These are phyloP conservation scores for Inga laurina DNA, from an alignment of 306 rosid genomes.

Conservation along the genomic window DNA sequence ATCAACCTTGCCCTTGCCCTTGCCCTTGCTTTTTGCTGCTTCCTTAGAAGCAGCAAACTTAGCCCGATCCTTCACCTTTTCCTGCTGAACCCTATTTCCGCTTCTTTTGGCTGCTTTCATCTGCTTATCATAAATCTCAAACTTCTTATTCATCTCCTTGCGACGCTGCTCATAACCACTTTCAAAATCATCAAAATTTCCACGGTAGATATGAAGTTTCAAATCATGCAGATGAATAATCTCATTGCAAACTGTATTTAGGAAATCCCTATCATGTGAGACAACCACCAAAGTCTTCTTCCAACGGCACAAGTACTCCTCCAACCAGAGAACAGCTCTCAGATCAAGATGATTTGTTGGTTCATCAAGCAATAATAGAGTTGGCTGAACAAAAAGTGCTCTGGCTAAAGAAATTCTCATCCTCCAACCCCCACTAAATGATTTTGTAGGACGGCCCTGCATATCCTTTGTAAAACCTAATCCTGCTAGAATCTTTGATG, in stretches of 20 bases:
- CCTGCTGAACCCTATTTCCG: constrained; percentile 53
- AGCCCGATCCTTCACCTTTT: constrained; percentile 61
- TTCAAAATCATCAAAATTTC: constrained; percentile 62
- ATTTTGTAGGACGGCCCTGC: constrained; percentile 57
- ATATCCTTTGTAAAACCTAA: constrained; percentile 63
- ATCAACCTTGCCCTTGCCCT: constrained; percentile 44
- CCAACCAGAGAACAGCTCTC: constrained; percentile 65
- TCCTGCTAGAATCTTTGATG: constrained; percentile 65
- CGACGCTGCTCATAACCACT: constrained; percentile 65
- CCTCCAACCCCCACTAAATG: constrained; percentile 66
- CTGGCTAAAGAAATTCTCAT: constrained; percentile 62
- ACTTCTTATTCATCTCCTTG: constrained; percentile 62
- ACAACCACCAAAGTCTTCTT: constrained; percentile 62
- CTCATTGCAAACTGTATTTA: constrained; percentile 54
- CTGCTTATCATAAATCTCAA: constrained; percentile 56
- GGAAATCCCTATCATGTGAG: constrained; percentile 62
- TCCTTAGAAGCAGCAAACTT: constrained; percentile 55
- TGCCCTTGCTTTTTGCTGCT: constrained; percentile 54
- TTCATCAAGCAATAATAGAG: constrained; percentile 57
- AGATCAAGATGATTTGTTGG: constrained; percentile 61
- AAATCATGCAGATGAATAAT: constrained; percentile 67
- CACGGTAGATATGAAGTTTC: constrained; percentile 59
- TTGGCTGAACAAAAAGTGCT: constrained; percentile 63
- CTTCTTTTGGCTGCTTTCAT: constrained; percentile 60
- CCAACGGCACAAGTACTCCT: constrained; percentile 63